Evolutionary conservation across 768 basidiomycete species (phyloP), one percentile per base, ranked within the genome.

Genomic region (Kwoniella botswanensis): DNA sequence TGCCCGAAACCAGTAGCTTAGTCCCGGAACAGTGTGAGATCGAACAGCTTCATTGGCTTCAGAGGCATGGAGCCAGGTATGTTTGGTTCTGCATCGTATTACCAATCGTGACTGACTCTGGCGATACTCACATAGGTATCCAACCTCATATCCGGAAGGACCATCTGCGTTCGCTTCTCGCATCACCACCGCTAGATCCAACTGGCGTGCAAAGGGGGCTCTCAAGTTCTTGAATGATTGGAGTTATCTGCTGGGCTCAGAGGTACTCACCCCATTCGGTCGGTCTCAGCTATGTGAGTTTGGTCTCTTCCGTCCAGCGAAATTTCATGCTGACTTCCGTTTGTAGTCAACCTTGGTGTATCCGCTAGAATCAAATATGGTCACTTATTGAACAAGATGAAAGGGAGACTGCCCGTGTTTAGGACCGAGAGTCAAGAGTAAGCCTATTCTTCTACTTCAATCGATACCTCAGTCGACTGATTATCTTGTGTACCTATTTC

Each of bases 231-330:
- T 97, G 85, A 93, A 94, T 78, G 86, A 87, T 35, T 97, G 94
- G 93, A 44, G 88, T 80, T 95, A 93, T 84, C 92, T 92, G 76
- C 88, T 98, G 2, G 95, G 94, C 15, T 90, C 90, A 85, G 94
- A 97, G 79, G 75, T 87, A 42, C 85, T 95, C 70, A 94, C 93
- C n/a, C 92, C 93, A 0, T 95, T 95, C 71, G 93, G 94, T 58
- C 86, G 94, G 59, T 89, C 92, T 76, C 93, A 97, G 74, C 84
- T 94, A 29, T 95, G 81, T 82, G 41, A 77, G 82, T 77, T 44
- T 41, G 6, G 2, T 35, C 35, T 26, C 35, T 53, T n/a, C n/a
- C n/a, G n/a, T n/a, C n/a, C n/a, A n/a, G n/a, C n/a, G n/a, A n/a
- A n/a, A n/a, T n/a, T n/a, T n/a, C n/a, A n/a, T 35, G 68, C 12